These are phyloP conservation scores for Penicillium sp. DNA, from an alignment of 2,329 filamentous ascomycete species.

Conservation along the genomic window DNA sequence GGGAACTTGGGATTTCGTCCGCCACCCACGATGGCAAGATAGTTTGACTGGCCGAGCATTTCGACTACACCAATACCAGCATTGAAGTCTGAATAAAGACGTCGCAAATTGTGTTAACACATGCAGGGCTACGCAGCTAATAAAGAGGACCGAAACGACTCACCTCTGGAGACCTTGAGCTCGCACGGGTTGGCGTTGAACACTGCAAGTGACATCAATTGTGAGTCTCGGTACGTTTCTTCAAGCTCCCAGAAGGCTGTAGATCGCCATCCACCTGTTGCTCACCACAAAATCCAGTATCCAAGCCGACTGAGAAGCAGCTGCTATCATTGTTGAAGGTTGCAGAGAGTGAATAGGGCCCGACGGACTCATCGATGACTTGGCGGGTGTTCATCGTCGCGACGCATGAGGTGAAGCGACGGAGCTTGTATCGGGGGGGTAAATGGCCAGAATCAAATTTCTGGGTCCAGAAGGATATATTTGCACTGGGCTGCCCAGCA, in stretches of 20 bases:
- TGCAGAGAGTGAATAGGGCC: conserved; percentile 73
- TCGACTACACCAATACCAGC: conserved; percentile 77
- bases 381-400: conserved; percentile 80
- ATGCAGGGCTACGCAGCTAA: no score
- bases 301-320: conserved; percentile 82
- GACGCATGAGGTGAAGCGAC: conserved; percentile 12
- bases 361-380: conserved; percentile 72
- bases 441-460: no score
- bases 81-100: conserved; percentile 61
- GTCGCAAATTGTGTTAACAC: background rate
- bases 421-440: conserved; percentile 1
- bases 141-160: conserved; percentile 5
- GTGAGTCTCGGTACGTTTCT: conserved; percentile 17
- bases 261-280: conserved; percentile 13
- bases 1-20: conserved; percentile 81
- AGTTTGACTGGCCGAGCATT: conserved; percentile 85
- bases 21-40: conserved; percentile 84
- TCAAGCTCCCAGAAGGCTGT: conserved; percentile 2
- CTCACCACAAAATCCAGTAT: conserved; percentile 80
- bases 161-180: conserved; percentile 62
- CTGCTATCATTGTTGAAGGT: conserved; percentile 82
- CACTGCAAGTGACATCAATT: conserved; percentile 50
- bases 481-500: no score
- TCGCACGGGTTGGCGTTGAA: conserved; percentile 71
- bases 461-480: no score